Base-by-base conservation (phyloP, 148 eudicot species). In the Nyssa sinensis region DNA sequence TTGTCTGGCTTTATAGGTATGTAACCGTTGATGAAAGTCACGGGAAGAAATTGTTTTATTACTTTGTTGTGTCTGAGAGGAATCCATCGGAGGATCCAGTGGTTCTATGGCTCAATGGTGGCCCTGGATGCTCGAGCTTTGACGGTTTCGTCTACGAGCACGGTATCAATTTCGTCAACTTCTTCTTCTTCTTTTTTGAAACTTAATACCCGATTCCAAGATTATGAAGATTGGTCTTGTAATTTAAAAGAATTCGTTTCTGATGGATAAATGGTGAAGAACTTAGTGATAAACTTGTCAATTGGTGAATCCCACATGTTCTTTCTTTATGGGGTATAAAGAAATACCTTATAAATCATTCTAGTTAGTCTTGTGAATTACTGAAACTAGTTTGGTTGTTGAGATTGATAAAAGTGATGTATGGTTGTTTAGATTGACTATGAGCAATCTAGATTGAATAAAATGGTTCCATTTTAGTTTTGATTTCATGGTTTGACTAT, bases 101-200 rank as follows among this genome's bases (percentile, higher is more conserved):
- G 35, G 90, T 87, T 66, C 81, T 87, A 17, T 87, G 90, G 90
- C 90, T 87, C 34, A 87, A 87, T 67, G 90, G 90, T 1, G 90
- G 90, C 17, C 90, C 90, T 3, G 90, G 90, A 0, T 87, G 90
- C 86, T 87, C 90, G 5, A 87, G 90, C 73, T 87, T 87, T 59
- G 90, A 87, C 79, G 90, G 90, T 1, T 87, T 84, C n/a, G 86
- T 87, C 9, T 87, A 92, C 63, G 99, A 95, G 66, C 96, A 95
- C 68, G 97, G 97, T 87, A 86, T 55, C 62, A 3, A n/a, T 55
- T 55, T 55, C 23, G 19, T 17, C 24, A 55, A 55, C 59, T 19
- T 19, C 24, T 19, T 53, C 1, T 2, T 2, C 2, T 53, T 53
- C 5, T 53, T 53, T 5, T 55, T 55, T 55, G 21, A 5, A n/a